Conservation (phyloP, 306 rosid species). For the Cucumis cinereus region DNA sequence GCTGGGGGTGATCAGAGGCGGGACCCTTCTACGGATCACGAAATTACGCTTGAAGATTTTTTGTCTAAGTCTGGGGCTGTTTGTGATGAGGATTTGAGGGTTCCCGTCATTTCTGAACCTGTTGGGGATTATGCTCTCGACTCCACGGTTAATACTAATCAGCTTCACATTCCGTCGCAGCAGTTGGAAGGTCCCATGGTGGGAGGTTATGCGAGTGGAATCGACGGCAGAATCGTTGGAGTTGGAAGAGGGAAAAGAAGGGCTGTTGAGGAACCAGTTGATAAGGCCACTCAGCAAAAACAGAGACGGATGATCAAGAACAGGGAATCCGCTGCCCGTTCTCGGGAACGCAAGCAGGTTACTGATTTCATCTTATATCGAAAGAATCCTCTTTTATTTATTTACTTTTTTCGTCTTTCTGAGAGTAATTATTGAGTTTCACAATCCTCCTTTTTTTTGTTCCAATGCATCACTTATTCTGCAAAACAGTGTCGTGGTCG, state of each 20-base stretch:
- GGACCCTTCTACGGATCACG: constrained; percentile 3
- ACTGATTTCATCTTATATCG: background rate
- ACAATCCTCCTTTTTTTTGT: background rate
- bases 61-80: constrained; percentile 43
- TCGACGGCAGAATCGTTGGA: constrained; percentile 16
- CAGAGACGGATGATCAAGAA: constrained; percentile 86
- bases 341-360: constrained; percentile 91
- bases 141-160: constrained; percentile 5
- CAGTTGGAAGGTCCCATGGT: constrained; percentile 15
- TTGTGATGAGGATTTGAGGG: constrained; percentile 38
- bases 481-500: background rate
- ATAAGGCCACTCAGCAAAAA: constrained; percentile 70
- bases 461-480: background rate
- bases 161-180: constrained; percentile 26
- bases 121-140: constrained; percentile 19
- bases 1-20: constrained; percentile 1
- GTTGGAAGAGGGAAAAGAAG: constrained; percentile 53
- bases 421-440: background rate
- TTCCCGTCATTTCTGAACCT: background rate
- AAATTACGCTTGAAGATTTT: constrained; percentile 56
- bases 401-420: background rate
- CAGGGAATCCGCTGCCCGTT: constrained; percentile 88
- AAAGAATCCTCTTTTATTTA: background rate
- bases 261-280: constrained; percentile 41
- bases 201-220: constrained; percentile 23